Evolutionary conservation across 2,329 filamentous ascomycete genomes (phyloP).

Genomic region (Colletotrichum spaethianum): DNA sequence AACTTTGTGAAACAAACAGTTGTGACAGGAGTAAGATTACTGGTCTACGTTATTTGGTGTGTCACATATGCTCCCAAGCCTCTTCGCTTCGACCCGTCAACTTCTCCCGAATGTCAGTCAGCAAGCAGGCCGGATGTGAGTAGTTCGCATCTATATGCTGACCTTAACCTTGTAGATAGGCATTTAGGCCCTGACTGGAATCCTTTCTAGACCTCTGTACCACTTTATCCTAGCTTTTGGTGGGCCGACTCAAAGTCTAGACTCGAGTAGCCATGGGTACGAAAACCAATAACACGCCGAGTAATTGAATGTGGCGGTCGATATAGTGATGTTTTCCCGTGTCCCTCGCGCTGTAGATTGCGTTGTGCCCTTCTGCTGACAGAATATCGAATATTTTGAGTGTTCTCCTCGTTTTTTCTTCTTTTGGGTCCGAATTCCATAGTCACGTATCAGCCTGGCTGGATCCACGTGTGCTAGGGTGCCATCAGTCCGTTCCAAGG

Average conservation of each 20-base stretch:
- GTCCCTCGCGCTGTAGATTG: background rate
- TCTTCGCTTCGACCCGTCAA: conserved; percentile 4
- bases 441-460: background rate
- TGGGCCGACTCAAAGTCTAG: conserved; percentile 1
- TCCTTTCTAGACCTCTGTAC: conserved; percentile 9
- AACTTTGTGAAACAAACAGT: conserved; percentile 30
- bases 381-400: background rate
- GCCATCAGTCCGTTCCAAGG: background rate
- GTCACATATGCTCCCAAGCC: conserved; percentile 14
- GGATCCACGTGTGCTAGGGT: background rate
- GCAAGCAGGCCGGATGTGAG: background rate
- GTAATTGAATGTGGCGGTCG: conserved; percentile 14
- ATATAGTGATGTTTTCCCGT: no score
- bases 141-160: background rate
- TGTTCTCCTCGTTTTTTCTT: conserved; percentile 24
- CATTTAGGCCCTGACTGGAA: background rate
- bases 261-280: background rate
- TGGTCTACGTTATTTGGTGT: conserved; percentile 14
- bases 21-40: conserved; percentile 5
- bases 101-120: background rate
- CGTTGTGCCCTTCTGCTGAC: background rate
- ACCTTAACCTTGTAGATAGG: background rate
- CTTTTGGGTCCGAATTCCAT: background rate
- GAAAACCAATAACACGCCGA: conserved; percentile 1
- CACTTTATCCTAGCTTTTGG: background rate